Conservation (phyloP, 192 early-diverging fungal genomes). For the Borealophlyctis nickersoniae region DNA sequence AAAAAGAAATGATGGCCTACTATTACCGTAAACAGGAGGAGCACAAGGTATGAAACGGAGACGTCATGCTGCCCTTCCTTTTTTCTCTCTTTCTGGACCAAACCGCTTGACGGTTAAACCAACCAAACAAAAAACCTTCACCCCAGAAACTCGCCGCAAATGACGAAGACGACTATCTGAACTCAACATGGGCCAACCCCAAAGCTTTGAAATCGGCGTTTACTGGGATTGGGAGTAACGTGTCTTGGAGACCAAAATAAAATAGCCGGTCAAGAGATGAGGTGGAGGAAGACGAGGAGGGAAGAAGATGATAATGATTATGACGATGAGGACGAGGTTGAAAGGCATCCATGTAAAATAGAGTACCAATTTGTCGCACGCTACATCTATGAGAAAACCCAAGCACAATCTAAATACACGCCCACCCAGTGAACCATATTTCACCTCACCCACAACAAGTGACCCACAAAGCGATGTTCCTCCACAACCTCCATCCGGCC, state of each 20-base stretch:
- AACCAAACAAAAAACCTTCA: not conserved
- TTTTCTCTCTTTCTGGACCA: constrained; percentile 13
- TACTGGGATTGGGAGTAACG: constrained; percentile 36
- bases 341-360: too few species aligned
- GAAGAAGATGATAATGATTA: too few species aligned
- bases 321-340: too few species aligned
- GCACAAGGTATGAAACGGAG: constrained; percentile 46
- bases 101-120: not conserved
- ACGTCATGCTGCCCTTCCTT: not conserved
- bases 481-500: too few species aligned
- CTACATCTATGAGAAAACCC: too few species aligned
- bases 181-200: constrained; percentile 56
- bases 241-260: constrained; percentile 37
- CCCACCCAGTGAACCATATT: too few species aligned
- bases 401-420: too few species aligned
- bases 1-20: constrained; percentile 61
- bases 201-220: constrained; percentile 51
- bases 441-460: too few species aligned
- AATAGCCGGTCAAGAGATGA: too few species aligned
- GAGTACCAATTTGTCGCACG: too few species aligned
- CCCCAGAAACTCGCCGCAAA: constrained; percentile 51
- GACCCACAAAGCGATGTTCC: too few species aligned
- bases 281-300: too few species aligned
- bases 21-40: constrained; percentile 64
- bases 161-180: constrained; percentile 56